Evolutionary conservation across 495 filamentous ascomycete genomes (phyloP).

Genomic region (Oidiodendron maius): DNA sequence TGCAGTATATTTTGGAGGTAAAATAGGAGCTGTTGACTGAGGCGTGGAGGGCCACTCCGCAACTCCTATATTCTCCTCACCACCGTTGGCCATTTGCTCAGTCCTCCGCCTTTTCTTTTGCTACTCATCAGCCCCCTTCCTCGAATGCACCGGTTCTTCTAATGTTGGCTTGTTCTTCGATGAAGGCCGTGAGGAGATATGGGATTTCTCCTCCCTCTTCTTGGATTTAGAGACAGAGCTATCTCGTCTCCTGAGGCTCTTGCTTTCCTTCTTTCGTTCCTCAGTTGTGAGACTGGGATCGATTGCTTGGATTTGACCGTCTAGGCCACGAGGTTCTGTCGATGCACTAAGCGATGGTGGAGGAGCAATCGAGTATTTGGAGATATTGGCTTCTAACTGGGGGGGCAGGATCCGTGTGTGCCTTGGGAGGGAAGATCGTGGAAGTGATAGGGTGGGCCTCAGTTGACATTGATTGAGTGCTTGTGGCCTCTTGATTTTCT

Average conservation of each 20-base stretch:
- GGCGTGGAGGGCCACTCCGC: background rate
- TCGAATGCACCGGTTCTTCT: background rate
- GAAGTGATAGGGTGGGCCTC: background rate
- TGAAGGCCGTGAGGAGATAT: background rate
- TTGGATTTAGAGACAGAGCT: background rate
- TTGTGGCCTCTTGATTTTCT: constrained; percentile 9
- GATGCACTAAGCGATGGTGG: background rate
- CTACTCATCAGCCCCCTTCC: background rate
- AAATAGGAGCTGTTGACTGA: background rate
- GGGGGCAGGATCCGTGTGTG: constrained; percentile 1
- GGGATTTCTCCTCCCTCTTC: background rate
- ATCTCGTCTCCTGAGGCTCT: background rate
- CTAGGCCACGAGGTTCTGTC: background rate
- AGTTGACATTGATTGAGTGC: constrained; percentile 13
- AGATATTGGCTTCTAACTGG: background rate
- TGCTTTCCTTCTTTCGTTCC: background rate
- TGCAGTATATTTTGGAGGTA: background rate
- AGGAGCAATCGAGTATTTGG: background rate
- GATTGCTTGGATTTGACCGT: background rate
- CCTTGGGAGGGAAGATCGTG: background rate
- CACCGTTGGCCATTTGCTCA: background rate
- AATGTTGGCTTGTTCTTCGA: background rate
- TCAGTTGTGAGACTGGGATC: background rate
- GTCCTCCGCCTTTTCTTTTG: background rate
- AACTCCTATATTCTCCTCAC: background rate